Evolutionary conservation across 495 filamentous ascomycete species (phyloP).

Genomic region (Neurospora sp.): DNA sequence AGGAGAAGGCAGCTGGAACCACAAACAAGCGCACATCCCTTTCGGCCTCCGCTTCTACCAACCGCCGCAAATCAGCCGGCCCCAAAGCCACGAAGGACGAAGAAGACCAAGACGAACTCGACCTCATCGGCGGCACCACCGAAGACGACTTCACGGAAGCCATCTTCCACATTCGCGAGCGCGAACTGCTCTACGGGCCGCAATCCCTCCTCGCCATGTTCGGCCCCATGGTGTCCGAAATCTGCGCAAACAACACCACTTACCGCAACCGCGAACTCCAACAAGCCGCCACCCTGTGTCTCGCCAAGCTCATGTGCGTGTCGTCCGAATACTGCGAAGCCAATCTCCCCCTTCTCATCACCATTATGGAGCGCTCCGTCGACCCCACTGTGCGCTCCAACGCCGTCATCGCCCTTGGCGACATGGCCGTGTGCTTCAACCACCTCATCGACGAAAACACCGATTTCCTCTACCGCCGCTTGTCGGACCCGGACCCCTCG

Average conservation of each 20-base stretch:
- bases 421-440: slow-evolving; percentile 99
- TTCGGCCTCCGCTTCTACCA: slow-evolving; percentile 11
- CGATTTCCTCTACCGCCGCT: slow-evolving; percentile 88
- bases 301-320: slow-evolving; percentile 97
- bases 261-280: slow-evolving; percentile 84
- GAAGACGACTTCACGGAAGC: slow-evolving; percentile 98
- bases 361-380: slow-evolving; percentile 87
- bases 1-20: slow-evolving; percentile 60
- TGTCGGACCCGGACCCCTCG: slow-evolving; percentile 77
- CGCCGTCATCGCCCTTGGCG: slow-evolving; percentile 90
- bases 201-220: slow-evolving; percentile 81
- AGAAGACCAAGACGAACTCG: slow-evolving; percentile 73
- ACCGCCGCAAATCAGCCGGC: background rate
- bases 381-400: slow-evolving; percentile 89
- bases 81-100: slow-evolving; percentile 37
- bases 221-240: slow-evolving; percentile 81
- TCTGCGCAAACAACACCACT: slow-evolving; percentile 85
- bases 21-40: slow-evolving; percentile 23
- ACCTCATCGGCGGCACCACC: slow-evolving; percentile 92
- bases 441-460: slow-evolving; percentile 99
- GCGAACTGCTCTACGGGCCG: slow-evolving; percentile 82
- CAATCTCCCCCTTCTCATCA: slow-evolving; percentile 90
- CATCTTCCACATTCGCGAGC: slow-evolving; percentile 87
- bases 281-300: slow-evolving; percentile 86
- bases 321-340: slow-evolving; percentile 90